Evolutionary conservation across 192 early-diverging fungal species (phyloP).

Genomic region (Ambispora gerdemannii): DNA sequence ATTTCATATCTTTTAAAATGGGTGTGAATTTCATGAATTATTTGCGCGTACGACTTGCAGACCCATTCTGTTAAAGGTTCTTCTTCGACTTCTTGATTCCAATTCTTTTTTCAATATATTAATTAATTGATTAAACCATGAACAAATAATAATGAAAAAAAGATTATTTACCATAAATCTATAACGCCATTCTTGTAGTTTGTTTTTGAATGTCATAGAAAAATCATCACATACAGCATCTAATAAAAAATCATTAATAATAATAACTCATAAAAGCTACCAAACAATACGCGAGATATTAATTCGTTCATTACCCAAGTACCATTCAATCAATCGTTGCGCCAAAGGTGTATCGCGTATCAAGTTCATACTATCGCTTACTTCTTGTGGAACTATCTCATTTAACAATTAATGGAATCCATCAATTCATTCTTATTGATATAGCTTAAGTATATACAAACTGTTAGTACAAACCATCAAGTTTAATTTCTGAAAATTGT

Average conservation of each 20-base stretch:
- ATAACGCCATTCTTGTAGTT: slow-evolving; percentile 22
- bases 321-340: slow-evolving; percentile 21
- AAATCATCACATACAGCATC: slow-evolving; percentile 10
- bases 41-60: not conserved
- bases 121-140: not conserved
- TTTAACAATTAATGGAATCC: not conserved
- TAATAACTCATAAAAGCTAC: not conserved
- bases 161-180: not conserved
- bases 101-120: not conserved
- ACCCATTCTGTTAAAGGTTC: slow-evolving; percentile 9
- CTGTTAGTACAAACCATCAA: too few species aligned
- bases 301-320: slow-evolving; percentile 12
- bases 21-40: slow-evolving; percentile 17
- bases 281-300: not conserved
- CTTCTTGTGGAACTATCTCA: slow-evolving; percentile 1
- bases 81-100: not conserved
- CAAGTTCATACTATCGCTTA: not conserved
- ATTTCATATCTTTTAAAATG: slow-evolving; percentile 22
- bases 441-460: too few species aligned
- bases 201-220: slow-evolving; percentile 5
- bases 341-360: slow-evolving; percentile 6
- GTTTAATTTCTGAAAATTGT: too few species aligned
- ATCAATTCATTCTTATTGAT: not conserved
- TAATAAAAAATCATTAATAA: not conserved
- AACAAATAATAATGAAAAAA: not conserved